These are phyloP conservation scores for Polytrichum commune DNA, from an alignment of 225 moss, liverwort and hornwort species.

Conservation along the genomic window DNA sequence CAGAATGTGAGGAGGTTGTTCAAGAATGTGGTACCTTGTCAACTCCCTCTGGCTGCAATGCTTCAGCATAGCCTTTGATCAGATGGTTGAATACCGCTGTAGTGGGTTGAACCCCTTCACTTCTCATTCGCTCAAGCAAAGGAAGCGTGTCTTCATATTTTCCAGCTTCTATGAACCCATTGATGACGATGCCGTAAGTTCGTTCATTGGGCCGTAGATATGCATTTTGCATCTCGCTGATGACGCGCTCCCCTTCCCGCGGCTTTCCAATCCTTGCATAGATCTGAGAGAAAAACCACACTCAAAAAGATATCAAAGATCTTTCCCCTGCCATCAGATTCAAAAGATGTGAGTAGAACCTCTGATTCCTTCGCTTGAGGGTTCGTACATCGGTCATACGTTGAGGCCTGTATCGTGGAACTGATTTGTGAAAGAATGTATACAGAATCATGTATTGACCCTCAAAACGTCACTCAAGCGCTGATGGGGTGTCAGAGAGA, in stretches of 20 bases:
- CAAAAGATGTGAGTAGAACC: too few relatives aligned
- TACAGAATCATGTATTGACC: too few relatives aligned
- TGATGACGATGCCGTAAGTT: slow-evolving; percentile 82
- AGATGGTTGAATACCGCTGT: slow-evolving; percentile 72
- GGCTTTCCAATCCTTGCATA: slow-evolving; percentile 71
- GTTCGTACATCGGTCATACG: too few relatives aligned
- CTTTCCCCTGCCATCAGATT: too few relatives aligned
- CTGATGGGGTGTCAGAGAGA: too few relatives aligned
- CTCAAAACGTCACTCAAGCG: too few relatives aligned
- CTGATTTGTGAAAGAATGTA: too few relatives aligned
- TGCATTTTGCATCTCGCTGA: slow-evolving; percentile 82
- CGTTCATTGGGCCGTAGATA: slow-evolving; percentile 88
- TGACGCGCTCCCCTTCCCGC: slow-evolving; percentile 68
- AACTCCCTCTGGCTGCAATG: slow-evolving; percentile 53
- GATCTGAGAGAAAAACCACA: slow-evolving; percentile 37
- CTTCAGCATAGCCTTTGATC: slow-evolving; percentile 83
- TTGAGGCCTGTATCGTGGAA: too few relatives aligned
- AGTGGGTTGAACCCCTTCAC: slow-evolving; percentile 64
- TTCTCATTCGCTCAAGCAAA: slow-evolving; percentile 54
- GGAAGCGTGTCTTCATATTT: slow-evolving; percentile 57
- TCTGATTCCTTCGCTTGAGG: too few relatives aligned
- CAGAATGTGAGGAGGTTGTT: background rate
- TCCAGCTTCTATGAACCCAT: slow-evolving; percentile 51
- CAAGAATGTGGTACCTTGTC: slow-evolving; percentile 48
- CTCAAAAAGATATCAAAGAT: too few relatives aligned